Percentiles rank a stretch among this genome's conserved stretches.
Conservation (phyloP, 2,329 filamentous ascomycete species). For the Onygenales sp. region DNA sequence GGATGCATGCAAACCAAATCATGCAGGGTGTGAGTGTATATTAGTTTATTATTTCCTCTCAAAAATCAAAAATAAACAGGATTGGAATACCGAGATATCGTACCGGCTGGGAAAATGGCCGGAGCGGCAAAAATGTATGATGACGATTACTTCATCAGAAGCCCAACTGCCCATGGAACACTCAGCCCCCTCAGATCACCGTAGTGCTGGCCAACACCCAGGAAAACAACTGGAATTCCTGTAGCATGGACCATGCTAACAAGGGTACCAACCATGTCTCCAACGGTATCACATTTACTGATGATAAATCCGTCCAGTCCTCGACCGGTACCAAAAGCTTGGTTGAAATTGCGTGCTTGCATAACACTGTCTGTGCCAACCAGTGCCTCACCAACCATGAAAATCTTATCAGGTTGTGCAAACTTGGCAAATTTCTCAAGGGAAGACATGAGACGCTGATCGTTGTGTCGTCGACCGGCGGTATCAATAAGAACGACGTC, state of each 20-base stretch:
- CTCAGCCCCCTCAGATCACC: conserved; percentile 55
- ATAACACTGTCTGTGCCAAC: conserved; percentile 93
- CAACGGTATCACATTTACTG: conserved; percentile 95
- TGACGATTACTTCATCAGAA: conserved; percentile 43
- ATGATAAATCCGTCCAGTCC: conserved; percentile 95
- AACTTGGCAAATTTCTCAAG: conserved; percentile 97
- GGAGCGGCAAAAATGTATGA: neutral
- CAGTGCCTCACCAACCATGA: conserved; percentile 91
- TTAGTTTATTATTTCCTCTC: too few relatives aligned
- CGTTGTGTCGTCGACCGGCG: conserved; percentile 88
- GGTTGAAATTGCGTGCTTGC: conserved; percentile 93
- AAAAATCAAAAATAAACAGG: too few relatives aligned
- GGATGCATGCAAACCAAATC: too few relatives aligned
- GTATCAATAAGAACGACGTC: conserved; percentile 97
- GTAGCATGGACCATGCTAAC: conserved; percentile 98
- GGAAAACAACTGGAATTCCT: conserved; percentile 87
- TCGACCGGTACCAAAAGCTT: conserved; percentile 72
- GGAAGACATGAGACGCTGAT: conserved; percentile 89
- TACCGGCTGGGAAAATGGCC: too few relatives aligned
- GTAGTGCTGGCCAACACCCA: conserved; percentile 65
- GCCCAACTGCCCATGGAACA: conserved; percentile 52
- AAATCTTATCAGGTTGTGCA: conserved; percentile 91
- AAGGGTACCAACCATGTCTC: conserved; percentile 95
- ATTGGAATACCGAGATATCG: too few relatives aligned
- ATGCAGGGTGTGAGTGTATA: too few relatives aligned